Conservation (phyloP, 1,284 basidiomycete genomes). For the Marasmius fiardii region DNA sequence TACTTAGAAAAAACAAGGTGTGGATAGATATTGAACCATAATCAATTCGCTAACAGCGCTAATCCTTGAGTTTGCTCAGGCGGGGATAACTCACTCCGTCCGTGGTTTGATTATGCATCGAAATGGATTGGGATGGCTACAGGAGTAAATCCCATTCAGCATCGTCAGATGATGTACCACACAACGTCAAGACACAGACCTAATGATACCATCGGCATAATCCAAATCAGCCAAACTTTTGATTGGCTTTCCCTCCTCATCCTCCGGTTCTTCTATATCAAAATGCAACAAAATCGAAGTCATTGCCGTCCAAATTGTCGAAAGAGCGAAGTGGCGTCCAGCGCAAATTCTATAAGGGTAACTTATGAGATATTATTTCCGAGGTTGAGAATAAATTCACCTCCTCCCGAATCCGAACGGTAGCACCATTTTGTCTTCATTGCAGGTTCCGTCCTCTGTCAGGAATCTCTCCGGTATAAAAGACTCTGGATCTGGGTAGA, state of each 20-base stretch:
- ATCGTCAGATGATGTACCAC: no score
- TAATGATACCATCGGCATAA: background rate
- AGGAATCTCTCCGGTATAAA: conserved; percentile 15
- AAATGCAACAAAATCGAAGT: conserved; percentile 13
- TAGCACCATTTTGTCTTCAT: conserved; percentile 1
- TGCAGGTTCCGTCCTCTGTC: conserved; percentile 9
- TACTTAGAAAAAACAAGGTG: no score
- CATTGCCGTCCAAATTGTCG: conserved; percentile 12
- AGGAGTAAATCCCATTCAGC: no score
- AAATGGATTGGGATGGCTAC: no score
- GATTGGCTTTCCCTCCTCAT: conserved; percentile 3
- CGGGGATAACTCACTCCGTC: no score
- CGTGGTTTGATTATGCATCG: no score
- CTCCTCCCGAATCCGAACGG: conserved; percentile 3
- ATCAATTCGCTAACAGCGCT: no score
- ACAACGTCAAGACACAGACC: no score
- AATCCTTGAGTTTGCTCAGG: no score
- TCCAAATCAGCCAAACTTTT: background rate
- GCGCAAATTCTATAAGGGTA: conserved; percentile 8
- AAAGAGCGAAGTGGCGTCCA: conserved; percentile 11
- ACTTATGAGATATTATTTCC: background rate
- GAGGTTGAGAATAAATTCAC: background rate
- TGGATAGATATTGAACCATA: no score
- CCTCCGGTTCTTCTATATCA: conserved; percentile 10
- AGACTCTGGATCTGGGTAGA: conserved; percentile 10